Percentiles rank a stretch among this genome's conserved stretches.
phyloP scores from a whole-genome alignment of 1,139 yeast genomes.

The Kodamaea sp. region DNA sequence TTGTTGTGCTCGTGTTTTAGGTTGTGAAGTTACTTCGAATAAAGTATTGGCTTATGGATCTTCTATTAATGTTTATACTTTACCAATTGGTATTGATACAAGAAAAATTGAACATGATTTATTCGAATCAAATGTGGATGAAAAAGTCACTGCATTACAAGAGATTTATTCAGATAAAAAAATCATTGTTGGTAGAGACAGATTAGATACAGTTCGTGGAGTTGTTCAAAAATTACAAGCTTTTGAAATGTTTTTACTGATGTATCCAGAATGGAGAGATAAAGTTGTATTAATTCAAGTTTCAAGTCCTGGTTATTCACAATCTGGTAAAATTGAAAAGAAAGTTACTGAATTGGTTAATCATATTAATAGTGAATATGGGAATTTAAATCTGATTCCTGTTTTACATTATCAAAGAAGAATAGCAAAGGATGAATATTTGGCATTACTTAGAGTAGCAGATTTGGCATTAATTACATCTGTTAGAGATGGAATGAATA shows the following conservation, averaged over 20 bases:
- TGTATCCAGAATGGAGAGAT: constrained; percentile 90
- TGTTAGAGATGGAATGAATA: constrained; percentile 94
- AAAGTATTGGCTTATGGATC: constrained; percentile 74
- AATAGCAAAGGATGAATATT: constrained; percentile 82
- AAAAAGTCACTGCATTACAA: constrained; percentile 48
- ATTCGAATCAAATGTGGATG: constrained; percentile 33
- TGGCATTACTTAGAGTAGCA: constrained; percentile 83
- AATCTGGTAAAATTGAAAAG: constrained; percentile 61
- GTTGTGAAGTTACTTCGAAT: constrained; percentile 58
- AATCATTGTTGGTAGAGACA: constrained; percentile 78
- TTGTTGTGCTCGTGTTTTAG: constrained; percentile 79
- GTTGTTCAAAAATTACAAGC: constrained; percentile 81
- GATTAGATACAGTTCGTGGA: constrained; percentile 77
- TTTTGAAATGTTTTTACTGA: constrained; percentile 73
- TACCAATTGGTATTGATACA: constrained; percentile 86
- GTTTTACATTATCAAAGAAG: constrained; percentile 91
- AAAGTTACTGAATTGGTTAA: constrained; percentile 77
- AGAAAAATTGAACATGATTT: constrained; percentile 58
- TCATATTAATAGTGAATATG: constrained; percentile 78
- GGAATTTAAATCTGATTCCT: constrained; percentile 74
- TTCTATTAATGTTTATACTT: constrained; percentile 64
- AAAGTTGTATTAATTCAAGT: constrained; percentile 90
- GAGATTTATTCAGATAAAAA: constrained; percentile 70
- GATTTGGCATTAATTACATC: constrained; percentile 87
- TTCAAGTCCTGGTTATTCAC: constrained; percentile 69